Conservation (phyloP, 495 filamentous ascomycete species). For the Penicillium robsamsonii region DNA sequence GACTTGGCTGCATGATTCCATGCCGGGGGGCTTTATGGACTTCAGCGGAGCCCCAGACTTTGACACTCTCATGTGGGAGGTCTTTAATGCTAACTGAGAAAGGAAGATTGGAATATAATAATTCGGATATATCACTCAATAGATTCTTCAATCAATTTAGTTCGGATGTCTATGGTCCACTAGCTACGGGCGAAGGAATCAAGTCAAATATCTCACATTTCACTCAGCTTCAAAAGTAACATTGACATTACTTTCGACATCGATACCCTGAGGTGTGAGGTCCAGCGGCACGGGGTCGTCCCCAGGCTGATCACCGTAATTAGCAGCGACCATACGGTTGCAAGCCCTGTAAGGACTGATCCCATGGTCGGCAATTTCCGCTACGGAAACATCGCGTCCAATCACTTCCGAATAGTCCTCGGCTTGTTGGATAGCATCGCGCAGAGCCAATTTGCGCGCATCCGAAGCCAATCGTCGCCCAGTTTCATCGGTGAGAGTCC, state of each 20-base stretch:
- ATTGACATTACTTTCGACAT: slow-evolving; percentile 9
- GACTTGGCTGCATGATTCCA: slow-evolving; percentile 31
- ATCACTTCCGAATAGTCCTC: slow-evolving; percentile 24
- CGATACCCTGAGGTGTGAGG: slow-evolving; percentile 14
- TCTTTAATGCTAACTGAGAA: slow-evolving; percentile 24
- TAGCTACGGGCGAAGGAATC: background rate
- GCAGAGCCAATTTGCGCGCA: slow-evolving; percentile 22
- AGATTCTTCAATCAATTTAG: background rate
- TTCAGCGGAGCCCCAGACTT: slow-evolving; percentile 34
- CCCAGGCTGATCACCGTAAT: background rate
- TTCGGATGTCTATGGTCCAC: background rate
- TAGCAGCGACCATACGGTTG: background rate
- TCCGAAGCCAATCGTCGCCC: slow-evolving; percentile 11
- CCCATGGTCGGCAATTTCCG: slow-evolving; percentile 15
- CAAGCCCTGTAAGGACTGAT: background rate
- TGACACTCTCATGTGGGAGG: slow-evolving; percentile 37
- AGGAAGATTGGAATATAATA: background rate
- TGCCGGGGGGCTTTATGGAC: slow-evolving; percentile 31
- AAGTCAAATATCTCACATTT: background rate
- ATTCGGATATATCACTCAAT: background rate
- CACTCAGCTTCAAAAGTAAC: slow-evolving; percentile 8
- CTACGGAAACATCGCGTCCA: slow-evolving; percentile 14
- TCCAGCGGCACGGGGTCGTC: slow-evolving; percentile 1
- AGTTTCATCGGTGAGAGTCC: slow-evolving; percentile 25
- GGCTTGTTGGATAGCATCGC: slow-evolving; percentile 22